Evolutionary conservation across 345 rosid species (phyloP).

Genomic region (Populus ilicifolia): DNA sequence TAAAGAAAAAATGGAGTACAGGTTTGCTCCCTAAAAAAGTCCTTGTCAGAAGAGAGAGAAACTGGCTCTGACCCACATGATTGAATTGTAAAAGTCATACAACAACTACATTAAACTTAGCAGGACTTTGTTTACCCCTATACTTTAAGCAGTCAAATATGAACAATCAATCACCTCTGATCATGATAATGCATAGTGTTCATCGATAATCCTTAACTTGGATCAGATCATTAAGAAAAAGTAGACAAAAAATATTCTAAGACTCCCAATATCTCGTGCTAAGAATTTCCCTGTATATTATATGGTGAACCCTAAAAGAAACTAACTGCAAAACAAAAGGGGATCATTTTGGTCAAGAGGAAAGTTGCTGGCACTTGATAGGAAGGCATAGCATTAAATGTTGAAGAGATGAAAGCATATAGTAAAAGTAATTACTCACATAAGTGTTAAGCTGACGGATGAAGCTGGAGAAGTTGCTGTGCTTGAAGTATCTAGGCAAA

Average conservation of each 20-base stretch:
- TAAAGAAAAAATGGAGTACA: neutral
- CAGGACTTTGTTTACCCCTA: neutral
- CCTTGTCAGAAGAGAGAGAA: neutral
- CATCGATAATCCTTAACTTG: neutral
- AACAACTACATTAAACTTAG: neutral
- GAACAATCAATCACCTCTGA: neutral
- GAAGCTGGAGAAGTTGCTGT: conserved; percentile 33
- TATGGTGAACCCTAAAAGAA: neutral
- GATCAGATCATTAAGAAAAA: neutral
- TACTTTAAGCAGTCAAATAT: neutral
- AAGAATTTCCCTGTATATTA: neutral
- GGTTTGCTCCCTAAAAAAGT: neutral
- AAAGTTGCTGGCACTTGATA: neutral
- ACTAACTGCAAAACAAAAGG: neutral
- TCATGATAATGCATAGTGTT: neutral
- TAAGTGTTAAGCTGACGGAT: conserved; percentile 35
- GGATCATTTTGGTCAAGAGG: neutral
- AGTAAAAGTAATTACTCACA: conserved; percentile 3
- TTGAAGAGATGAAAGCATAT: neutral
- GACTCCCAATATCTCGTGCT: neutral
- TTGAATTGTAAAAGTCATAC: neutral
- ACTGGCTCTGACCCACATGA: no score
- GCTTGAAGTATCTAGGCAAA: conserved; percentile 31
- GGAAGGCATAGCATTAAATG: neutral
- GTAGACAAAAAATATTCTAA: neutral